Base-by-base conservation (phyloP, 768 basidiomycete genomes). In the Paxillus involutus region DNA sequence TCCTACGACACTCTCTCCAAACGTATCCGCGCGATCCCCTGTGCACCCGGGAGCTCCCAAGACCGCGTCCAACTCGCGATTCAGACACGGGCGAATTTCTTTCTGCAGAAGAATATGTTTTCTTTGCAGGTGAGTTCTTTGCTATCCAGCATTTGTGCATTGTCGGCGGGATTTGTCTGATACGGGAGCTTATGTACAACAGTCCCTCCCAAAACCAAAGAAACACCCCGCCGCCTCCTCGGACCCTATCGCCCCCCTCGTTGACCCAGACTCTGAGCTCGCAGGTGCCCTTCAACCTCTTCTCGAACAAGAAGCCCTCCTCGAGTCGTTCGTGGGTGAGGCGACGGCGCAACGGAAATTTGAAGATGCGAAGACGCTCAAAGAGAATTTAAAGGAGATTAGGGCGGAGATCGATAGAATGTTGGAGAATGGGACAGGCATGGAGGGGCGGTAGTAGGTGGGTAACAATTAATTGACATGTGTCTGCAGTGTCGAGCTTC, bases 301-400 rank as follows among this genome's bases (percentile, higher is more conserved):
- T 12, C 80, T 98, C 14, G 94, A 98, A 71, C 96, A 98, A 70
- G 96, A 99, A 71, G 87, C 89, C 3, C 78, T 98, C 44, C 79
- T 99, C 17, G 91, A 95, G 70, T 80, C 85, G 2, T 98, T 94
- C 63, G 83, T 98, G 8, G 86, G 89, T 60, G 94, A 98, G 68
- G 96, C 96, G 6, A 88, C 86, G 70, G 80, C 85, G 2, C 88
- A 88, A 60, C 79, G 96, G 41, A 98, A 98, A 72, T 98, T 98
- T 59, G 96, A 98, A 70, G 97, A 99, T 65, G 89, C 89, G 13
- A 89, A 89, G 70, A 89, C 88, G 4, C 74, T 99, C 57, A 86
- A 90, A 66, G 68, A 73, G 32, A 95, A 88, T 68, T 69, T 98
- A 47, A 77, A 74, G 44, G 96, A 98, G 74, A 91, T 99, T 52